Evolutionary conservation across 177 flowering plant species (phyloP), one percentile per base, ranked within the genome.

Genomic region (Tripterygium wilfordii): DNA sequence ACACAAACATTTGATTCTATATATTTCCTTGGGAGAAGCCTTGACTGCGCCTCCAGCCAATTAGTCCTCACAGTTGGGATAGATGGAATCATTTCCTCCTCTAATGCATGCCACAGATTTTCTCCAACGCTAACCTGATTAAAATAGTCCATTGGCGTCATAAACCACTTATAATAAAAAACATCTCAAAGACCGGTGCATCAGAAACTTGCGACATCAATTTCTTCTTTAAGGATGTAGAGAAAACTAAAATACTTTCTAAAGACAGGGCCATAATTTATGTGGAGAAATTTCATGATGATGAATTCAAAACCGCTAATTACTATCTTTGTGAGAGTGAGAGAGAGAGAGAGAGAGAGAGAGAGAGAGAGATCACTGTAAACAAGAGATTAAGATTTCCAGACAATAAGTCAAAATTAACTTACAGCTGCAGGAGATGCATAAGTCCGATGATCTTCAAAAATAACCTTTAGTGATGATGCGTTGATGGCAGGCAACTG

Each of bases 361-460:
- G n/a, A n/a, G n/a, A n/a, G n/a, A n/a, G n/a, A n/a, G n/a, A n/a
- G n/a, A n/a, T n/a, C n/a, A n/a, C n/a, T n/a, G n/a, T n/a, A n/a
- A n/a, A n/a, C n/a, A n/a, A n/a, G n/a, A n/a, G n/a, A n/a, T n/a
- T n/a, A 54, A 5, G 24, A 44, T 10, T 24, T 45, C 38, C 5
- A 31, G 22, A 23, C 21, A 30, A 10, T 25, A 19, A 6, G 20
- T 13, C 24, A n/a, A n/a, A 3, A 8, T 24, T 21, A 69, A 77
- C 99, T 83, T 80, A 92, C 99, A 63, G 95, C 90, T 41, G 80
- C 56, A 61, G 77, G 57, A 31, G 96, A 82, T 28, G 85, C 97
- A 74, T 71, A 92, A 23, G 97, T 89, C 31, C 96, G 85, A 65
- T 81, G 87, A 66, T 92, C 99, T 71, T 92, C 97, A 75, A 73